Conservation (phyloP, 2,329 filamentous ascomycete genomes). For the Neonectria ditissima region DNA sequence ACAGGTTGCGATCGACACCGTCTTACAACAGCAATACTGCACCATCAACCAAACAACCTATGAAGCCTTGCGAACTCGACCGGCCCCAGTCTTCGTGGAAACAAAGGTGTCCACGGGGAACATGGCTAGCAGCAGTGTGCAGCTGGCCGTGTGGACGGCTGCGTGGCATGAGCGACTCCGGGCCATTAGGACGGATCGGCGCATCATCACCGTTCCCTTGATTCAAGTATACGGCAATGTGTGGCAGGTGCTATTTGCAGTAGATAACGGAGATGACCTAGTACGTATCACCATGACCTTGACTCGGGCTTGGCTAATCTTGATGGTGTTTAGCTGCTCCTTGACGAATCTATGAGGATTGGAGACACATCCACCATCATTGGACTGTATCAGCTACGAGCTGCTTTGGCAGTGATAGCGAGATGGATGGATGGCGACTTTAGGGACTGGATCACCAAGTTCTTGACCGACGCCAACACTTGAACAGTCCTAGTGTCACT, state of each 20-base stretch:
- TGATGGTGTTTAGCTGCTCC: not conserved
- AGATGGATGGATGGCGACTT: slow-evolving; percentile 8
- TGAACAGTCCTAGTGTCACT: too few relatives aligned
- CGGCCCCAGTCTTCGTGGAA: slow-evolving; percentile 18
- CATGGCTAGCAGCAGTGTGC: slow-evolving; percentile 1
- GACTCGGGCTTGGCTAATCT: not conserved
- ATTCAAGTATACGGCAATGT: slow-evolving; percentile 16
- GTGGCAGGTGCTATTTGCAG: slow-evolving; percentile 11
- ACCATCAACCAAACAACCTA: slow-evolving; percentile 17
- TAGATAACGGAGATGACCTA: slow-evolving; percentile 7
- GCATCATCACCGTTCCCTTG: slow-evolving; percentile 9
- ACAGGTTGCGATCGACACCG: not conserved
- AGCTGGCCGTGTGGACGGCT: slow-evolving; percentile 19
- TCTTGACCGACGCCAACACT: not conserved
- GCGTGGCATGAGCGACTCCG: slow-evolving; percentile 15
- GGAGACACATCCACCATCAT: slow-evolving; percentile 11
- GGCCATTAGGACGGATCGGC: not conserved
- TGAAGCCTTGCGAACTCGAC: not conserved
- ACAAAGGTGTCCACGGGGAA: slow-evolving; percentile 12
- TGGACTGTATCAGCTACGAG: slow-evolving; percentile 18
- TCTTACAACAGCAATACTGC: not conserved
- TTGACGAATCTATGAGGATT: slow-evolving; percentile 13
- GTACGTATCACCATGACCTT: not conserved
- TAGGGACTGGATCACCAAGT: not conserved
- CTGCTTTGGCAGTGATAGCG: slow-evolving; percentile 2